A percentile compares a stretch with the other conserved stretches of the same genome.
These are phyloP conservation scores for Podochytrium sp. DNA, from an alignment of 192 early-diverging fungal species.

Conservation along the genomic window DNA sequence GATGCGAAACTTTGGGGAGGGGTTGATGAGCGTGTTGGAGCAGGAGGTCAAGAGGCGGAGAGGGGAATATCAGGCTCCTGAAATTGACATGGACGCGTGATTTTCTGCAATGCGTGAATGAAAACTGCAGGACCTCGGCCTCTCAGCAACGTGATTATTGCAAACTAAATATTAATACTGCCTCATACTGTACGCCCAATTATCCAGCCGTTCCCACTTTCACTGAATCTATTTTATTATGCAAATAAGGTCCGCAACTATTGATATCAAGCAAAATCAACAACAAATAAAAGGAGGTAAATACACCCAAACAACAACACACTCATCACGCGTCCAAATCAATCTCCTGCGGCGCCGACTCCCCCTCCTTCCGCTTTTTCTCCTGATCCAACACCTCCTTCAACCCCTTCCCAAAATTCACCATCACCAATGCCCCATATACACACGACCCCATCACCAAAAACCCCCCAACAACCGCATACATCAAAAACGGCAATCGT, in stretches of 20 bases:
- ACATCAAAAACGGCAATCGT: slow-evolving; percentile 13
- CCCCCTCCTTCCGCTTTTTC: neutral
- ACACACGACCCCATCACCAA: neutral
- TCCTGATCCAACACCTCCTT: slow-evolving; percentile 6
- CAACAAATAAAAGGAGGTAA: too few relatives aligned
- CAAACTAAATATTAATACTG: too few relatives aligned
- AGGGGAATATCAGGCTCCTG: neutral
- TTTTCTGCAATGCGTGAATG: neutral
- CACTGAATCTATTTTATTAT: too few relatives aligned
- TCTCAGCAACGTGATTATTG: too few relatives aligned
- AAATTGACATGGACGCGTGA: neutral
- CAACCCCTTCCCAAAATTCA: slow-evolving; percentile 8
- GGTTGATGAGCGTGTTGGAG: slow-evolving; percentile 4
- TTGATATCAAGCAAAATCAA: too few relatives aligned
- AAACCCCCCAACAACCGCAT: neutral
- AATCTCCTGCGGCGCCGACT: neutral
- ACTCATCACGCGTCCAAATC: slow-evolving; percentile 15
- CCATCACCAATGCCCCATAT: neutral
- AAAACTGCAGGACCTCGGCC: too few relatives aligned
- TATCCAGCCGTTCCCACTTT: too few relatives aligned
- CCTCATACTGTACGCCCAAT: too few relatives aligned
- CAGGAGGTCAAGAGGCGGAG: neutral
- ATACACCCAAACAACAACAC: too few relatives aligned
- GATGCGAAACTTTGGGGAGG: neutral
- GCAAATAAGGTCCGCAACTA: too few relatives aligned